Evolutionary conservation across 257 asterid genomes (phyloP), one percentile per base, ranked within the genome.

Genomic region (Pogostemon cablin): DNA sequence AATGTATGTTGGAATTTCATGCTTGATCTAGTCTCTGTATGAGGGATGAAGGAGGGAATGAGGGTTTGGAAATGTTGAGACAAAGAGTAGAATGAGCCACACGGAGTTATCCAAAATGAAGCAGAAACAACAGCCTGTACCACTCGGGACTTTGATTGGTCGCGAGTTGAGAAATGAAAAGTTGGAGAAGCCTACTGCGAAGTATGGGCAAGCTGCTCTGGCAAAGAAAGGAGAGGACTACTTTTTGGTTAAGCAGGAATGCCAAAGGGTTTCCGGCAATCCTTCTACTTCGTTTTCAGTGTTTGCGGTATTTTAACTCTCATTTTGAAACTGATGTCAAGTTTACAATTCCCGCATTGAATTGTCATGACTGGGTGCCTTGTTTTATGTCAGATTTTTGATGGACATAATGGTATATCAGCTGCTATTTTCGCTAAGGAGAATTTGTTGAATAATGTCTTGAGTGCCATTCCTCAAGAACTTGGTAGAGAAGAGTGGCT

Each of bases 321-420:
- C 52, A 7, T 32, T 62, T 69, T 38, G 62, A 65, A 65, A 54
- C 56, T 63, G 49, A n/a, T 65, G 55, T 60, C 10, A 52, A 74
- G 2, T 62, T 72, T 64, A 37, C 37, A 10, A 62, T 49, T 9
- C 20, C 52, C 2, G 6, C 25, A 4, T 41, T 54, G 15, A 64
- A 4, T 41, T 54, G 15, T 58, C 68, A 2, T 69, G 37, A 60
- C 58, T 25, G 68, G 63, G 43, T 40, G 34, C 42, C 37, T 57
- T 50, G 67, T 44, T 74, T 10, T 8, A 15, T 72, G 67, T 56
- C 79, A 90, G 97, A 86, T 93, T 63, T 93, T 93, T 79, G 99
- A 93, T 82, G 99, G 99, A 63, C 99, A 93, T 73, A 91, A 93
- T 72, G 99, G 99, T 68, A 85, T 82, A 81, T 89, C 99, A n/a